Evolutionary conservation across 108 stramenopile genomes (phyloP).

Genomic region (Nannochloropsis oceanica): DNA sequence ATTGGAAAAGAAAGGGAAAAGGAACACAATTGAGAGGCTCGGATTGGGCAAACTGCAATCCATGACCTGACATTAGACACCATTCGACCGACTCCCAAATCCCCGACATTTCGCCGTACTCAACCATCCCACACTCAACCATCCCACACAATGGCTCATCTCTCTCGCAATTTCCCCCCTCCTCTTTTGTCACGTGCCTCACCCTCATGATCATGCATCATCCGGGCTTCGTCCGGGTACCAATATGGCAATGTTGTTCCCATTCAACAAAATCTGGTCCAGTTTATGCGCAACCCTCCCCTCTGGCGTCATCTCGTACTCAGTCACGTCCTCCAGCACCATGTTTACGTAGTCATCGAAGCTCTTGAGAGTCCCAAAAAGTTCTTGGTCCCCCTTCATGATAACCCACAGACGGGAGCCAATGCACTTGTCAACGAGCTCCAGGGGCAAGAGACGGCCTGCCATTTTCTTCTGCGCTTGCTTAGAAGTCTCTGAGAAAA

Average conservation of each 20-base stretch:
- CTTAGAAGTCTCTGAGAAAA: too few species aligned
- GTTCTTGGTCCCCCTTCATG: slow-evolving; percentile 50
- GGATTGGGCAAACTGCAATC: too few species aligned
- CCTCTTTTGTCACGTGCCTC: background rate
- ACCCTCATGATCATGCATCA: background rate
- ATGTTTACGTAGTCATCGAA: slow-evolving; percentile 57
- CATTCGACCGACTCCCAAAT: too few species aligned
- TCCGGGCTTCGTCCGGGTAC: slow-evolving; percentile 39
- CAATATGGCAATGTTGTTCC: slow-evolving; percentile 41
- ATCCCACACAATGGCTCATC: too few species aligned
- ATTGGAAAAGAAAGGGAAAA: too few species aligned
- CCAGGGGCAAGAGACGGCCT: slow-evolving; percentile 43
- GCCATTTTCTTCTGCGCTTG: slow-evolving; percentile 18
- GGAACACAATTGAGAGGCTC: too few species aligned
- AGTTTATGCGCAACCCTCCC: slow-evolving; percentile 30
- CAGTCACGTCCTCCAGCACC: slow-evolving; percentile 48
- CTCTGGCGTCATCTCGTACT: slow-evolving; percentile 36
- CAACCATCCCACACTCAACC: too few species aligned
- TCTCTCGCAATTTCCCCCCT: too few species aligned
- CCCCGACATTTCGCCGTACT: too few species aligned
- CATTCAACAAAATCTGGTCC: slow-evolving; percentile 50
- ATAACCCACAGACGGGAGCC: slow-evolving; percentile 46
- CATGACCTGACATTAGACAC: too few species aligned
- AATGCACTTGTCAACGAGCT: slow-evolving; percentile 53
- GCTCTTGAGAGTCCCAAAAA: slow-evolving; percentile 47